phyloP scores from a whole-genome alignment of 768 basidiomycete genomes.

The Lentinus tigrinus region DNA sequence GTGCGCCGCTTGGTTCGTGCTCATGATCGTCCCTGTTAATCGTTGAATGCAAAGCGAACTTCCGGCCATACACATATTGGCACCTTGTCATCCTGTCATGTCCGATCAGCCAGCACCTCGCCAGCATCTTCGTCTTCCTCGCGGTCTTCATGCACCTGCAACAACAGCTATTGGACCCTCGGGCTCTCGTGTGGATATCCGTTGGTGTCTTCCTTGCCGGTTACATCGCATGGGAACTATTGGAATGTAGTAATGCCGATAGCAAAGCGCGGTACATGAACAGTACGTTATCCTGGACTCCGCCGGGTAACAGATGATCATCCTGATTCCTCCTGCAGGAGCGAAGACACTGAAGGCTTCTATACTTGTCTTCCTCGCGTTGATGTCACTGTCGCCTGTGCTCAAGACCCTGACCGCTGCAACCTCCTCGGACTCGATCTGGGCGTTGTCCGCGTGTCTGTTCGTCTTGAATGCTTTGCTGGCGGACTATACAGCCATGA shows the following conservation, averaged over 20 bases:
- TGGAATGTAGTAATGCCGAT: slow-evolving; percentile 36
- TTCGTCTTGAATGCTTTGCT: slow-evolving; percentile 81
- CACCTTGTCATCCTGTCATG: slow-evolving; percentile 67
- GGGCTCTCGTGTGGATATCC: slow-evolving; percentile 65
- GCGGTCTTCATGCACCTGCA: slow-evolving; percentile 74
- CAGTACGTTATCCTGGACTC: slow-evolving; percentile 26
- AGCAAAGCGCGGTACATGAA: slow-evolving; percentile 25
- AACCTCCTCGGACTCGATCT: slow-evolving; percentile 95
- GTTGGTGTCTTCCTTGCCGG: slow-evolving; percentile 58
- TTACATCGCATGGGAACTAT: slow-evolving; percentile 61
- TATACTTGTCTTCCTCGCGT: slow-evolving; percentile 81
- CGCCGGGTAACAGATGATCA: slow-evolving; percentile 7
- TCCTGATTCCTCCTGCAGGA: slow-evolving; percentile 37
- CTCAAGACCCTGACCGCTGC: slow-evolving; percentile 90
- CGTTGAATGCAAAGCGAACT: slow-evolving; percentile 57
- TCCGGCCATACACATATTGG: slow-evolving; percentile 76
- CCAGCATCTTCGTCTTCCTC: slow-evolving; percentile 78
- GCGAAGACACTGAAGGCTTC: slow-evolving; percentile 77
- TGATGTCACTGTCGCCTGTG: slow-evolving; percentile 90
- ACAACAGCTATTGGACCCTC: slow-evolving; percentile 63
- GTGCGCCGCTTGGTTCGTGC: slow-evolving; percentile 20
- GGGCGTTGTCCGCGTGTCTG: slow-evolving; percentile 87
- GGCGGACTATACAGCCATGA: slow-evolving; percentile 71
- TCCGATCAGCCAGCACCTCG: slow-evolving; percentile 82
- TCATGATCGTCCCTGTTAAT: background rate